Percentiles rank a stretch among this genome's conserved stretches.
These are phyloP conservation scores for Backusella macrospora DNA, from an alignment of 192 early-diverging fungal species.

Conservation along the genomic window DNA sequence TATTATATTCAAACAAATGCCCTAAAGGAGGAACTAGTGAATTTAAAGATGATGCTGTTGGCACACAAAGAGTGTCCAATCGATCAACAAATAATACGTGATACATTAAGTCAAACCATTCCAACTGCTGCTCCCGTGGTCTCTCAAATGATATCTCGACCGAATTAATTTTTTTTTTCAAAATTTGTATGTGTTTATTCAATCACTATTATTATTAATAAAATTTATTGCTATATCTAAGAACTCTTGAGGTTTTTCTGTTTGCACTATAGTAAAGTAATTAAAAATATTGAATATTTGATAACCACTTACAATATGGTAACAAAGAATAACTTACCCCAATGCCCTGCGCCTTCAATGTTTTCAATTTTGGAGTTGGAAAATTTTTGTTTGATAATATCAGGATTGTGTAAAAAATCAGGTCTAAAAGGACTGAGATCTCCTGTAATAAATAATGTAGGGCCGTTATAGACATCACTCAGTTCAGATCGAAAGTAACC, in stretches of 20 bases:
- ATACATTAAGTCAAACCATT: conserved; percentile 54
- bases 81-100: conserved; percentile 42
- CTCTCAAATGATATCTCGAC: conserved; percentile 40
- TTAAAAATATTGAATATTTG: not conserved
- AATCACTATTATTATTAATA: not conserved
- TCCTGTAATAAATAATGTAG: conserved; percentile 83
- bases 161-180: not conserved
- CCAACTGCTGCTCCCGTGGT: conserved; percentile 1
- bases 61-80: conserved; percentile 79
- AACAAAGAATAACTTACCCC: conserved; percentile 57
- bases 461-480: conserved; percentile 52
- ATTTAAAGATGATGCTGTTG: conserved; percentile 74
- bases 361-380: conserved; percentile 64
- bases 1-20: conserved; percentile 56
- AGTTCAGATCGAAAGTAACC: conserved; percentile 52
- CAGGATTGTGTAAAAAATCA: conserved; percentile 40
- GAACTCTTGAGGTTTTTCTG: conserved; percentile 72
- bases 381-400: conserved; percentile 71
- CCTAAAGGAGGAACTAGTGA: conserved; percentile 72
- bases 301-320: not conserved
- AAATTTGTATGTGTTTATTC: conserved; percentile 39
- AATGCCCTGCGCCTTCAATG: conserved; percentile 85
- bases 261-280: conserved; percentile 52
- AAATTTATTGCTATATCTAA: conserved; percentile 35
- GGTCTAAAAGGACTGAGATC: conserved; percentile 65